Conservation (phyloP, 176 grass and related monocot genomes). For the Cenchrus purpureus region DNA sequence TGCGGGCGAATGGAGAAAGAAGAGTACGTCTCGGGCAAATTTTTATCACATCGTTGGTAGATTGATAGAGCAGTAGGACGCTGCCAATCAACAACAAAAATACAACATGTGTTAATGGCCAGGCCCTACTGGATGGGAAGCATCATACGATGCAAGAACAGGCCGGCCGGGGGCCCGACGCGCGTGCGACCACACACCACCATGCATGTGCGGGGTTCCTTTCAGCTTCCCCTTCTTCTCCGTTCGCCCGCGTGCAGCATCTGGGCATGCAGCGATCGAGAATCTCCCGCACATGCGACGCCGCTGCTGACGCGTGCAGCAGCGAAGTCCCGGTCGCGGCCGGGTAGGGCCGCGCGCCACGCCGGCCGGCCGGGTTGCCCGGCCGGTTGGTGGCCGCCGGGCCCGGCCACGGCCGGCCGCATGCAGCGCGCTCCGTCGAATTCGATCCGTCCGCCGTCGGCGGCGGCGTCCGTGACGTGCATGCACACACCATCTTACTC, state of each 20-base stretch:
- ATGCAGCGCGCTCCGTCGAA: too few relatives aligned
- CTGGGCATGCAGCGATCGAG: not conserved
- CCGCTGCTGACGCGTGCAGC: not conserved
- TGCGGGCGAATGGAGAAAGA: too few relatives aligned
- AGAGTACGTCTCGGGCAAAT: too few relatives aligned
- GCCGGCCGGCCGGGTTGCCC: not conserved
- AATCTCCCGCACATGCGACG: slow-evolving; percentile 6
- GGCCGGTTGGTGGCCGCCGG: not conserved
- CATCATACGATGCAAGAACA: not conserved
- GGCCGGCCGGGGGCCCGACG: too few relatives aligned
- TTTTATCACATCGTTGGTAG: not conserved
- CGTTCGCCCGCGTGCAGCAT: not conserved
- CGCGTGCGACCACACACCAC: not conserved
- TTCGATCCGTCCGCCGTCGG: too few relatives aligned
- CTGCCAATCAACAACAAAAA: not conserved
- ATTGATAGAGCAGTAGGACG: not conserved
- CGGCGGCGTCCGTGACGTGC: not conserved
- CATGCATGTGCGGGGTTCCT: not conserved
- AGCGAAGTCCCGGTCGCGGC: not conserved
- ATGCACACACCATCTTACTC: not conserved
- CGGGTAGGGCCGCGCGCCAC: not conserved
- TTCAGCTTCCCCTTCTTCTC: not conserved
- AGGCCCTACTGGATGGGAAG: not conserved
- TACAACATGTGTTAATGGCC: not conserved
- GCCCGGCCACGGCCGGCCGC: not conserved